Conservation (phyloP, 2,329 filamentous ascomycete species). For the Epichloe gansuensis region DNA sequence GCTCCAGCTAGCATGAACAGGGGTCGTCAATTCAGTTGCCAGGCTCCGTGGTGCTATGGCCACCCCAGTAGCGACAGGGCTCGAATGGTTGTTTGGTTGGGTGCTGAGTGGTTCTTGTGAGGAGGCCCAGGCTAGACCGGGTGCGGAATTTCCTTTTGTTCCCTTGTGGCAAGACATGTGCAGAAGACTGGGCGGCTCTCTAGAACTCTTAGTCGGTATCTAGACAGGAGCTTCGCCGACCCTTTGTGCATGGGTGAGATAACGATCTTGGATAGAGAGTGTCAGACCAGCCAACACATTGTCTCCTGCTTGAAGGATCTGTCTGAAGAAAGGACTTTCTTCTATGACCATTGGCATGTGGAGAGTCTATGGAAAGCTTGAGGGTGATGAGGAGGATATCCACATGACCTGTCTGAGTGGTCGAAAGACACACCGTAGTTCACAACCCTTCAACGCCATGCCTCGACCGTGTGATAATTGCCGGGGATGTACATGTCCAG, state of each 20-base stretch:
- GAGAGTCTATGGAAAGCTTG: background rate
- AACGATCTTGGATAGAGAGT: background rate
- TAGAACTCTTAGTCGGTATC: background rate
- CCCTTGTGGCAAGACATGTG: slow-evolving; percentile 2
- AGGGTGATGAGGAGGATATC: background rate
- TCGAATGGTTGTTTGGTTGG: slow-evolving; percentile 4
- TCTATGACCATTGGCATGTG: background rate
- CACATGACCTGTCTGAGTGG: background rate
- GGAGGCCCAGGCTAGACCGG: slow-evolving; percentile 8
- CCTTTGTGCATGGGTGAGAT: background rate
- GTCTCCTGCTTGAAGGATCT: no score
- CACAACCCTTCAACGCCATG: background rate
- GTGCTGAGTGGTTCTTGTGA: slow-evolving; percentile 7
- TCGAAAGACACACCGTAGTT: background rate
- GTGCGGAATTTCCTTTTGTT: slow-evolving; percentile 5
- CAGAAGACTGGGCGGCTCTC: background rate
- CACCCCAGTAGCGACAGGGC: slow-evolving; percentile 10
- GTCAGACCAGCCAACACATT: background rate
- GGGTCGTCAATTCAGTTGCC: slow-evolving; percentile 9
- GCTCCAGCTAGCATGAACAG: slow-evolving; percentile 8
- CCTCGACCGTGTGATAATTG: background rate
- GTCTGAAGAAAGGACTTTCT: no score
- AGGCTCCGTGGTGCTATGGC: slow-evolving; percentile 10
- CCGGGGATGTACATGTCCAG: background rate
- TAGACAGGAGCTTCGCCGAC: background rate